A percentile compares a stretch with the other conserved stretches of the same genome.
Conservation (phyloP, 345 rosid species). For the Hypericum androsaemum region DNA sequence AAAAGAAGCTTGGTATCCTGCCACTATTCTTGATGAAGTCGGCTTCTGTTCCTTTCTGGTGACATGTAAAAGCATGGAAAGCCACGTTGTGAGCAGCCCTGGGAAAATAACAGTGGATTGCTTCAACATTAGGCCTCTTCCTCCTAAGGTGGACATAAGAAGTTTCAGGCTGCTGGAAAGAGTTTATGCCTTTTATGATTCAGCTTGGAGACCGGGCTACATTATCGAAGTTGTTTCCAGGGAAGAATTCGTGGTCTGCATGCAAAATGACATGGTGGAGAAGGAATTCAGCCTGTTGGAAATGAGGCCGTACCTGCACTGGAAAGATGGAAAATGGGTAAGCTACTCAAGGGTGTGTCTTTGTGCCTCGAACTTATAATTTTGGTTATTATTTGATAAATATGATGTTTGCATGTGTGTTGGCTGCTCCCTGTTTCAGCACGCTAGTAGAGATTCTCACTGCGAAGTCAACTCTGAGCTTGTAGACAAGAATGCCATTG, state of each 20-base stretch:
- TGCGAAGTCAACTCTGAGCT: no score
- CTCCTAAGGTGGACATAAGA: conserved; percentile 3
- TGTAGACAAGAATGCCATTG: no score
- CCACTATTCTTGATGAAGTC: conserved; percentile 6
- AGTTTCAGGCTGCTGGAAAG: background rate
- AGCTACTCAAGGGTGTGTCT: no score
- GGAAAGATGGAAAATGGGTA: no score
- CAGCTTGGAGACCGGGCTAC: conserved; percentile 8
- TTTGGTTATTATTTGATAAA: no score
- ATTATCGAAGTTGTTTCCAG: conserved; percentile 5
- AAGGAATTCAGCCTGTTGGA: background rate
- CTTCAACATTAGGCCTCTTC: conserved; percentile 11
- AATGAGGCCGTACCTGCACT: no score
- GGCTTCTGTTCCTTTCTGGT: conserved; percentile 13
- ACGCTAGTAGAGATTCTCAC: no score
- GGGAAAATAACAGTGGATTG: conserved; percentile 4
- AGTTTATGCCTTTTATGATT: conserved; percentile 9
- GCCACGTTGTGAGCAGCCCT: no score
- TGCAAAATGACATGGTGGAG: background rate
- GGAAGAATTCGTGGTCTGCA: background rate
- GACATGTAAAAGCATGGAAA: background rate
- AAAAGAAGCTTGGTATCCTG: conserved; percentile 6
- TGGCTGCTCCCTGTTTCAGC: no score
- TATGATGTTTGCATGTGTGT: no score
- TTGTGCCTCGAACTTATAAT: no score